Evolutionary conservation across 768 basidiomycete species (phyloP).

Genomic region (Lepiota venenata): DNA sequence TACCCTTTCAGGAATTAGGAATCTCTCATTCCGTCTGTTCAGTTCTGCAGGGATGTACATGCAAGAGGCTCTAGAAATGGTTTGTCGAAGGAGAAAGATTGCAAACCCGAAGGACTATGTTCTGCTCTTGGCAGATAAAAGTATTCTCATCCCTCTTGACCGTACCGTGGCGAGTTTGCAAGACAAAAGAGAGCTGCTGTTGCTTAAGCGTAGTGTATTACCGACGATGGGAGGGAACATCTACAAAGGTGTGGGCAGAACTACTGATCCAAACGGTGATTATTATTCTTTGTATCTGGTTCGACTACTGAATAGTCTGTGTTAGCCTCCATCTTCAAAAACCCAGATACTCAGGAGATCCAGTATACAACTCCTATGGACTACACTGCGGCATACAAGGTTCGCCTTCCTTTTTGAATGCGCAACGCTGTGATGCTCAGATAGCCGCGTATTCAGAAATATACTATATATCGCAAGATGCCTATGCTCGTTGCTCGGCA

Average conservation of each 20-base stretch:
- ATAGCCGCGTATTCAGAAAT: constrained; percentile 54
- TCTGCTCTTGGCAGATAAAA: constrained; percentile 63
- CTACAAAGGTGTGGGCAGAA: constrained; percentile 59
- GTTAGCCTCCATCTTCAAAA: constrained; percentile 90
- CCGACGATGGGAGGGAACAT: constrained; percentile 68
- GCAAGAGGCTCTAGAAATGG: constrained; percentile 89
- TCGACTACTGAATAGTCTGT: neutral
- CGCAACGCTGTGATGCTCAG: neutral
- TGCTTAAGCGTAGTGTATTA: constrained; percentile 78
- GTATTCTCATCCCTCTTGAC: constrained; percentile 85
- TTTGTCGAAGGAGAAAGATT: constrained; percentile 68
- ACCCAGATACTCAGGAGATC: constrained; percentile 68
- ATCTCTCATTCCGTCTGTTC: neutral
- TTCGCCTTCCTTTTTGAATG: constrained; percentile 18
- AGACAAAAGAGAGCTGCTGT: constrained; percentile 77
- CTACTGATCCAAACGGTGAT: constrained; percentile 91
- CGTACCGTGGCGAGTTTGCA: constrained; percentile 95
- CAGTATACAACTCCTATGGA: constrained; percentile 66
- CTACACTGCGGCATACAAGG: constrained; percentile 85
- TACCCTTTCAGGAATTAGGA: neutral
- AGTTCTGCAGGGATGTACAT: constrained; percentile 94
- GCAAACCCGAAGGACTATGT: constrained; percentile 78
- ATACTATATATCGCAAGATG: constrained; percentile 88
- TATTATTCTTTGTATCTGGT: neutral
- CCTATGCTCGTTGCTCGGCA: constrained; percentile 91